Base-by-base conservation (phyloP, 352 stramenopile genomes). In the Globisporangium spiculum region DNA sequence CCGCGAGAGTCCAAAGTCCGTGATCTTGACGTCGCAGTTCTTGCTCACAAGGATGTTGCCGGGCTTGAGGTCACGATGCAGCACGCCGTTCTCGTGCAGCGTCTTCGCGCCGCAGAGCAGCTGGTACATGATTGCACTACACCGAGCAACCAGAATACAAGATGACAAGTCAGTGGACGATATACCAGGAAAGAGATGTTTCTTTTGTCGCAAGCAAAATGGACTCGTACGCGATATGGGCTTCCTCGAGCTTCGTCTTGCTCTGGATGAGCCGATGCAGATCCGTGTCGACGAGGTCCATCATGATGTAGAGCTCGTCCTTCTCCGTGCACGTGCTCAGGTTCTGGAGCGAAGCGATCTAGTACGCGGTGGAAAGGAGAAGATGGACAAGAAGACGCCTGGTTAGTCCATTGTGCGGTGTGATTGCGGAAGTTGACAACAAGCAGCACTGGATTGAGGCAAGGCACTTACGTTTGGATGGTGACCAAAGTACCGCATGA, bases 291-390 rank as follows among this genome's bases (percentile, higher is more conserved):
- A 98, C 88, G 41, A 98, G 83, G 53, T 98, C 90, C 94, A 98
- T 98, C 72, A 97, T 96, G 68, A 98, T 92, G 72, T 98, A 98
- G 20, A 98, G 79, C 73, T 98, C 93, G 73, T 98, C 93, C 56
- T 97, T 91, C 32, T 87, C 84, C 16, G 84, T 86, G 60, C 86
- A 94, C 20, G 84, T 94, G 75, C 86, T 94, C 62, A 94, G 68
- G 69, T 91, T 93, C 58, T 93, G 80, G 41, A 94, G 65, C 46
- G 80, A 90, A 5, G 84, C 84, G 66, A 94, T 94, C 81, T 89
- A 66, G 27, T 41, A 7, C 44, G 44, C 4, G 9, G 20, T 52
- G n/a, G 32, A 20, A 52, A 54, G 22, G 38, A 63, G 7, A 55
- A 32, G 30, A 32, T 32, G 30, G 8, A 4, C 50, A 57, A 57